These are phyloP conservation scores for Claviceps quebecensis DNA, from an alignment of 2,329 filamentous ascomycete genomes.

Conservation along the genomic window DNA sequence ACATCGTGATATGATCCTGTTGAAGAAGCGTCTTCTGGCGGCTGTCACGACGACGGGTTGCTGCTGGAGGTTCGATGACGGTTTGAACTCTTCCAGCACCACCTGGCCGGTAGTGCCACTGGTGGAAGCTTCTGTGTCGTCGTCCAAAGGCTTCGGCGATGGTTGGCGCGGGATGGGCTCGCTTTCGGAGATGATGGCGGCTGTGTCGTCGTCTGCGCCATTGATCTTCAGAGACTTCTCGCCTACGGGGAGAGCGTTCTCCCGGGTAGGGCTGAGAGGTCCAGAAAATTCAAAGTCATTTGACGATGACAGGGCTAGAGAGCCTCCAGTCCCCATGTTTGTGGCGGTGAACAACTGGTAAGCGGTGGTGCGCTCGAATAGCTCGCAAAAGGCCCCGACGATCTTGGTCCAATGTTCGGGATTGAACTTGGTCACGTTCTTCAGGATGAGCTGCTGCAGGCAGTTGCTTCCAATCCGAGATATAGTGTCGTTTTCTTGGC, in stretches of 20 bases:
- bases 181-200: constrained; percentile 12
- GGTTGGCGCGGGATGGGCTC: constrained; percentile 19
- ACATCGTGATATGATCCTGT: constrained; percentile 97
- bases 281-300: constrained; percentile 39
- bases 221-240: constrained; percentile 50
- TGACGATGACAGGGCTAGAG: constrained; percentile 34
- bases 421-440: constrained; percentile 88
- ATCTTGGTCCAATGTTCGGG: constrained; percentile 85
- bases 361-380: constrained; percentile 89
- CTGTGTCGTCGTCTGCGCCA: constrained; percentile 28
- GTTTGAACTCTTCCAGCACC: constrained; percentile 75
- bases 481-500: constrained; percentile 97
- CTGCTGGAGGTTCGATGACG: constrained; percentile 61
- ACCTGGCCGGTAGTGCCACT: constrained; percentile 22
- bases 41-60: constrained; percentile 87
- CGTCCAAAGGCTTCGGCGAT: constrained; percentile 18
- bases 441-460: constrained; percentile 86
- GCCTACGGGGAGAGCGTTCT: constrained; percentile 24
- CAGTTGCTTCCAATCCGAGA: constrained; percentile 97
- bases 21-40: constrained; percentile 89
- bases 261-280: constrained; percentile 26
- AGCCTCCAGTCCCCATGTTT: constrained; percentile 38
- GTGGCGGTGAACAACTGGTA: constrained; percentile 89
- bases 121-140: constrained; percentile 18
- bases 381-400: constrained; percentile 85